Evolutionary conservation across 192 early-diverging fungal genomes (phyloP).

Genomic region (Rhizophlyctis rosea): DNA sequence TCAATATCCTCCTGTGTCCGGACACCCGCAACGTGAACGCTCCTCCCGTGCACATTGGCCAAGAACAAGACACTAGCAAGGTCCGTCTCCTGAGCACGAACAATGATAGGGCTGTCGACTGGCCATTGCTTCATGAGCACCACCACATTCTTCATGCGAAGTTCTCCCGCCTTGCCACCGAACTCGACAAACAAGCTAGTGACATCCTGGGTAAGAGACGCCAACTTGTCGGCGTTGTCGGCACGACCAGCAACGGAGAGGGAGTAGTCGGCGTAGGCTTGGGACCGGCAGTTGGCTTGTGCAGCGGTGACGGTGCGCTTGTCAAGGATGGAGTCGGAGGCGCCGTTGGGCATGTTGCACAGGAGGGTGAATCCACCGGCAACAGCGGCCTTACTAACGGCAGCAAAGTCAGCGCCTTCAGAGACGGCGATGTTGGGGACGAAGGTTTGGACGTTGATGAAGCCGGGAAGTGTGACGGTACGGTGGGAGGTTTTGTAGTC

Average conservation of each 20-base stretch:
- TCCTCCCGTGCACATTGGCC: conserved; percentile 74
- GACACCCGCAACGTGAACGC: conserved; percentile 89
- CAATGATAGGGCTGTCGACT: conserved; percentile 65
- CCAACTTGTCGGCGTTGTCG: conserved; percentile 56
- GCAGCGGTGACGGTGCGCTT: conserved; percentile 53
- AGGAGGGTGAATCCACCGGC: conserved; percentile 85
- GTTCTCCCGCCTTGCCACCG: conserved; percentile 31
- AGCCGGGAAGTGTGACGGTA: conserved; percentile 78
- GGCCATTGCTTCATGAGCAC: conserved; percentile 84
- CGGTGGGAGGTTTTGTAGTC: conserved; percentile 92
- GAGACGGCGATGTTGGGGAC: conserved; percentile 50
- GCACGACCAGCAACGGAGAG: conserved; percentile 65
- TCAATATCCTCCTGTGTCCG: conserved; percentile 74
- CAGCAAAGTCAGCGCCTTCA: conserved; percentile 54
- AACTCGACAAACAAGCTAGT: conserved; percentile 60
- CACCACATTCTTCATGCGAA: conserved; percentile 54
- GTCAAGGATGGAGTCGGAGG: conserved; percentile 54
- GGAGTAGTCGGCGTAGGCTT: conserved; percentile 68
- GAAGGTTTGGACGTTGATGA: conserved; percentile 78
- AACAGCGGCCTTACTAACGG: conserved; percentile 69
- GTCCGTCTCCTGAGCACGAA: conserved; percentile 81
- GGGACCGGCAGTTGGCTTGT: conserved; percentile 39
- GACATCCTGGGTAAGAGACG: conserved; percentile 32
- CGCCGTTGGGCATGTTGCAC: conserved; percentile 56
- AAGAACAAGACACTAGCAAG: conserved; percentile 86